Evolutionary conservation across 2,329 filamentous ascomycete species (phyloP).

Genomic region (Cytospora mali): DNA sequence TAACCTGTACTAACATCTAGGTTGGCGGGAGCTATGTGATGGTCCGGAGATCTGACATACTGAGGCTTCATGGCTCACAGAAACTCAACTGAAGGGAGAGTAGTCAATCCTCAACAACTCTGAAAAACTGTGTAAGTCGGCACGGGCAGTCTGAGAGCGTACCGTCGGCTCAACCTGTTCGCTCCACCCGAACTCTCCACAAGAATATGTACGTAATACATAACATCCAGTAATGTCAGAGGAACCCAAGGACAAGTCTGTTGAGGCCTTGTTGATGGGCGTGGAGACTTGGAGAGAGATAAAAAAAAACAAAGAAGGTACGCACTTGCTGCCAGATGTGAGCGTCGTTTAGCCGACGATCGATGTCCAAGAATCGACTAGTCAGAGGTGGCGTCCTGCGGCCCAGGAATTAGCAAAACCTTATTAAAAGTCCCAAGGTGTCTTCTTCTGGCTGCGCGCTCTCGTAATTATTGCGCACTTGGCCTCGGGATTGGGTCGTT

Average conservation of each 20-base stretch:
- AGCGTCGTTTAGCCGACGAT: slow-evolving; percentile 2
- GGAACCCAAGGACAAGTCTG: not conserved
- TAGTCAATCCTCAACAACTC: not conserved
- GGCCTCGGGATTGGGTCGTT: slow-evolving; percentile 6
- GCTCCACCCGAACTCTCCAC: not conserved
- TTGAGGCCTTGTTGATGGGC: not conserved
- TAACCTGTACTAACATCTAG: slow-evolving; percentile 13
- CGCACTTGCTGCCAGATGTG: not conserved
- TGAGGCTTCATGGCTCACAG: too few species aligned
- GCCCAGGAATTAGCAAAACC: slow-evolving; percentile 21
- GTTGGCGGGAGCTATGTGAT: slow-evolving; percentile 22
- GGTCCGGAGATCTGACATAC: slow-evolving; percentile 19
- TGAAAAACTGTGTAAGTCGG: not conserved
- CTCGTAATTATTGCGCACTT: slow-evolving; percentile 12
- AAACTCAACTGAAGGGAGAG: not conserved
- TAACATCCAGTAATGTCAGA: not conserved
- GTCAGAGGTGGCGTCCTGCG: slow-evolving; percentile 1
- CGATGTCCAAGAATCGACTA: slow-evolving; percentile 6
- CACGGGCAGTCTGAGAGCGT: slow-evolving; percentile 5
- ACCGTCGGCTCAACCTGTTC: slow-evolving; percentile 2
- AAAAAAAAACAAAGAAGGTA: not conserved
- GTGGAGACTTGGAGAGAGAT: not conserved
- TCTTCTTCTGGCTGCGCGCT: not conserved
- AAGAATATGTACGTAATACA: not conserved
- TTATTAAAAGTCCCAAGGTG: slow-evolving; percentile 13